Evolutionary conservation across 1,284 basidiomycete species (phyloP).

Genomic region (Ustilago sp.): DNA sequence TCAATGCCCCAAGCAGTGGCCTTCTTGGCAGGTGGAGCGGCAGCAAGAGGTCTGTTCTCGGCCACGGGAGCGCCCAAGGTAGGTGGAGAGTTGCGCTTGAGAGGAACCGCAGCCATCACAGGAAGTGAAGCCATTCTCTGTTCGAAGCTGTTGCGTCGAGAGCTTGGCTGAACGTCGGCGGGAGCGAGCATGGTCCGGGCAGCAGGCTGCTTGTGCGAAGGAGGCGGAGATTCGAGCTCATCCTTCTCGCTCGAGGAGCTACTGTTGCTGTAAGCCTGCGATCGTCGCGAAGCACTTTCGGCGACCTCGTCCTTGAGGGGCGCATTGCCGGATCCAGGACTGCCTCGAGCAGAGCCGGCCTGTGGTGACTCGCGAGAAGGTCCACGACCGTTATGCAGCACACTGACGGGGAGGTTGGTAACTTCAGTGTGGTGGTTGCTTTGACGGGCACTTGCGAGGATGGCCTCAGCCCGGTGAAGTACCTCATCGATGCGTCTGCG

Average conservation of each 20-base stretch:
- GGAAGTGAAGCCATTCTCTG: conserved; percentile 55
- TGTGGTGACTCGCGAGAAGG: conserved; percentile 28
- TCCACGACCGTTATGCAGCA: conserved; percentile 30
- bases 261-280: conserved; percentile 27
- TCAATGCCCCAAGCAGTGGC: conserved; percentile 51
- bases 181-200: conserved; percentile 18
- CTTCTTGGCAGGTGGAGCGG: conserved; percentile 29
- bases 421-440: conserved; percentile 23
- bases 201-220: conserved; percentile 14
- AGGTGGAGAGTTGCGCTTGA: conserved; percentile 48
- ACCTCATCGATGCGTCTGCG: conserved; percentile 58
- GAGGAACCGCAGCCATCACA: conserved; percentile 51
- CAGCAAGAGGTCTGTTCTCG: conserved; percentile 15
- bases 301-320: conserved; percentile 25
- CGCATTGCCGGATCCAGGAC: conserved; percentile 20
- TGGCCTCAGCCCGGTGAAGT: conserved; percentile 55
- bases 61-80: conserved; percentile 7
- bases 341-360: conserved; percentile 20
- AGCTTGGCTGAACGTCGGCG: conserved; percentile 16
- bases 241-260: conserved; percentile 51
- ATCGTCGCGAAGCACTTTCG: conserved; percentile 24
- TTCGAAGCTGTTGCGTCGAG: conserved; percentile 57
- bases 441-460: conserved; percentile 43
- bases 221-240: conserved; percentile 50
- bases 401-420: conserved; percentile 12